Base-by-base conservation (phyloP, 805 yeast species). In the Teunomyces cretensis region DNA sequence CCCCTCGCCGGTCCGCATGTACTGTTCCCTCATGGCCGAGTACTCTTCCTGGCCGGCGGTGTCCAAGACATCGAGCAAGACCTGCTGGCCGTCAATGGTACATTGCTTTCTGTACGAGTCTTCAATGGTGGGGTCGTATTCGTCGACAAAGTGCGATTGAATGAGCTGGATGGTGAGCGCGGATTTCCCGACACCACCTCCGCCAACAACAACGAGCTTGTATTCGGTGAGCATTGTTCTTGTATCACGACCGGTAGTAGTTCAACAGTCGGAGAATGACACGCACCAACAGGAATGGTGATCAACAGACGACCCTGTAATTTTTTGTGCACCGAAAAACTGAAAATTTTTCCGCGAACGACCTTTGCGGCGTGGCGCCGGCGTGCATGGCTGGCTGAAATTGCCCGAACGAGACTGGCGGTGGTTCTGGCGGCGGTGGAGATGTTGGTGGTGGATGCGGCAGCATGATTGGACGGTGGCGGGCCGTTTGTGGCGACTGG, bases 11-110 rank as follows among this genome's bases (percentile, higher is more conserved):
- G 96, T 88, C 50, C 96, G 80, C 95, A 91, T 91, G 67, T 91
- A 91, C 65, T 89, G 94, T 62, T 92, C 98, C 45, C 77, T 59
- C 77, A 72, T 72, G 14, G 97, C 96, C 44, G 89, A 81, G 65
- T 91, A 91, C 68, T 91, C 97, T 67, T 92, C 98, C 74, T 91
- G 97, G 33, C 99, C 99, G 2, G 99, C 99, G 15, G 99, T 94
- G 67, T 94, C 99, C 60, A 94, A 78, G 33, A 94, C 90, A 65
- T 94, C 99, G 53, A 79, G 56, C 5, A 54, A 43, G 17, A 52
- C 57, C 30, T 82, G 86, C 61, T 84, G 88, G 47, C 80, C 81
- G 62, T 91, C 96, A 32, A 94, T 82, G 22, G 80, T 82, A 58
- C 94, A 86, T 58, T 87, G 92, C 62, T 94, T 94, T 55, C 97